Conservation (phyloP, 2,329 filamentous ascomycete genomes). For the Cladosporium halotolerans region DNA sequence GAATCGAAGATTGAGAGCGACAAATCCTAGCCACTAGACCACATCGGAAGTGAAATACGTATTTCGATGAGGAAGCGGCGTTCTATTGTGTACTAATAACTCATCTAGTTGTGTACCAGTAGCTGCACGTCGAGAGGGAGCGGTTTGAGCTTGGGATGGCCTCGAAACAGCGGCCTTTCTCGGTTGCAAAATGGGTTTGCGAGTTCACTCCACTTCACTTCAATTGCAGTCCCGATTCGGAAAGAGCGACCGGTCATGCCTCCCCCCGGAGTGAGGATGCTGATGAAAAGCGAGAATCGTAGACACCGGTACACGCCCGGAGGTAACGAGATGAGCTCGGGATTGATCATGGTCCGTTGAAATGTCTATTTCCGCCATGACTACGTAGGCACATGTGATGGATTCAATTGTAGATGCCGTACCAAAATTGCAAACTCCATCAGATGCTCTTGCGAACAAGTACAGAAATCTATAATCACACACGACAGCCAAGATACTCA, state of each 20-base stretch:
- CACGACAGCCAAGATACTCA: constrained; percentile 14
- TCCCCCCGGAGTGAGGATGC: neutral
- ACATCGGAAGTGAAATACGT: neutral
- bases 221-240: neutral
- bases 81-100: neutral
- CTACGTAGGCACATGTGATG: neutral
- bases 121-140: too few relatives aligned
- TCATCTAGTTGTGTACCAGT: neutral
- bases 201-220: too few relatives aligned
- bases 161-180: too few relatives aligned
- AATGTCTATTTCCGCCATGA: neutral
- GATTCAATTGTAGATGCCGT: neutral
- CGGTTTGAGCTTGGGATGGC: too few relatives aligned
- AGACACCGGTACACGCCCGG: too few relatives aligned
- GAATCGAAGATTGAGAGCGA: neutral
- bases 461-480: neutral
- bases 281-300: neutral
- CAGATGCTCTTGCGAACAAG: neutral
- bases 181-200: too few relatives aligned
- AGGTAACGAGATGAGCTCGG: too few relatives aligned
- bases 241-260: neutral
- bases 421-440: neutral
- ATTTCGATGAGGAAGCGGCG: neutral
- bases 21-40: neutral
- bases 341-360: neutral